Percentiles rank a stretch among this genome's conserved stretches.
These are phyloP conservation scores for Adenanthera pavonina DNA, from an alignment of 306 rosid genomes.

Conservation along the genomic window DNA sequence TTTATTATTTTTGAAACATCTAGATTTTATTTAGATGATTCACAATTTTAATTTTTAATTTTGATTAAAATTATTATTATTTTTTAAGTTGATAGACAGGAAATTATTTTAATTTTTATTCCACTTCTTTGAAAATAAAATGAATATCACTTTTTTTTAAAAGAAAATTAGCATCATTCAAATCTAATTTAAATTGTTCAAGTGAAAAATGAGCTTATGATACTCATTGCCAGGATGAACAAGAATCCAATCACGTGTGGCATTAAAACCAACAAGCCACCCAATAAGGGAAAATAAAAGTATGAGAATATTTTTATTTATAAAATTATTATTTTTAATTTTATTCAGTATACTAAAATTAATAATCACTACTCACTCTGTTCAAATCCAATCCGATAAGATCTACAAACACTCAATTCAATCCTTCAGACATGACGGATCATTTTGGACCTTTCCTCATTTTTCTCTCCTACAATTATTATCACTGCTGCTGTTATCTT, in stretches of 20 bases:
- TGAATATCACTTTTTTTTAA: not conserved
- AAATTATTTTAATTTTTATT: too few species aligned
- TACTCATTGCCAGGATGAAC: not conserved
- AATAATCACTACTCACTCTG: not conserved
- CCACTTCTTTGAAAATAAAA: not conserved
- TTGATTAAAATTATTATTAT: too few species aligned
- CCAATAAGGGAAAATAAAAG: not conserved
- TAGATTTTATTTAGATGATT: too few species aligned
- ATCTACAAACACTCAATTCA: not conserved
- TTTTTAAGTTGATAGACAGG: too few species aligned
- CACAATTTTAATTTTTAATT: too few species aligned
- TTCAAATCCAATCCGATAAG: not conserved
- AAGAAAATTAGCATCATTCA: not conserved
- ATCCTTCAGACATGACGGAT: not conserved
- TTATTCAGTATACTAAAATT: not conserved
- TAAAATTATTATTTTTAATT: too few species aligned
- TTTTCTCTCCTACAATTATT: slow-evolving; percentile 1
- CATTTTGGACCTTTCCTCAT: not conserved
- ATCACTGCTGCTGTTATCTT: not conserved
- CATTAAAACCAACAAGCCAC: not conserved
- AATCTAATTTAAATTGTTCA: not conserved
- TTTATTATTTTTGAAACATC: too few species aligned
- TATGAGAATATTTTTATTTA: not conserved
- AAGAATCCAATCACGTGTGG: not conserved
- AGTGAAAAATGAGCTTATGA: not conserved